These are phyloP conservation scores for Ganoderma lingzhi DNA, from an alignment of 1,284 basidiomycete species.

Conservation along the genomic window DNA sequence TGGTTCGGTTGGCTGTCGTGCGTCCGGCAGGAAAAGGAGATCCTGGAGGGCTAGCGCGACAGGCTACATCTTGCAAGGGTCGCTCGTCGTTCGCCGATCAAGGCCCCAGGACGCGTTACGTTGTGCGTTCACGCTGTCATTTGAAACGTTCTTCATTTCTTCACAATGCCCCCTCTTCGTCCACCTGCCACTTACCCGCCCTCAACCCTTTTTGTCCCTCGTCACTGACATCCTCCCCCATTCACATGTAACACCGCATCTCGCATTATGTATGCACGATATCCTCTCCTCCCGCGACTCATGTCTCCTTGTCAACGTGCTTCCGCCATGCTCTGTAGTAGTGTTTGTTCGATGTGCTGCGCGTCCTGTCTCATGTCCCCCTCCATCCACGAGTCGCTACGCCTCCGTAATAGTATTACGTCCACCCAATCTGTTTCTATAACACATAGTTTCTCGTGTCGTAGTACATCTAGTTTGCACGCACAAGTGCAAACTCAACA, in stretches of 20 bases:
- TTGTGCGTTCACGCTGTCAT: constrained; percentile 2
- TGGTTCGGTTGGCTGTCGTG: constrained; percentile 91
- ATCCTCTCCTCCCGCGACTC: constrained; percentile 9
- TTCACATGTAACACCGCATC: not conserved
- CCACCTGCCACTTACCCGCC: constrained; percentile 1
- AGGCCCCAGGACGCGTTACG: not conserved
- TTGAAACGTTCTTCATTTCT: constrained; percentile 7
- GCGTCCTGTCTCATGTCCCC: constrained; percentile 8
- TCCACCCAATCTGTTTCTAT: constrained; percentile 13
- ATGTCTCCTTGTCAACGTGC: constrained; percentile 17
- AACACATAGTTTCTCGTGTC: constrained; percentile 8
- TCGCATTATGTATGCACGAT: constrained; percentile 15
- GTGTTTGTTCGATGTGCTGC: constrained; percentile 27
- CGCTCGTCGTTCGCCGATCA: constrained; percentile 5
- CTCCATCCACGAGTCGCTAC: constrained; percentile 10
- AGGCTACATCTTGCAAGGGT: not conserved
- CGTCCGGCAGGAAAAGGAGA: constrained; percentile 55
- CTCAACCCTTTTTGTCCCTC: not conserved
- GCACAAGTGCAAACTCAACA: not conserved
- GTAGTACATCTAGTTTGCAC: not conserved
- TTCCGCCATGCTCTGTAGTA: constrained; percentile 30
- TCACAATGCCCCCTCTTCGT: constrained; percentile 4
- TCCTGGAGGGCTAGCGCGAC: constrained; percentile 32
- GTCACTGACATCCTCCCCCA: not conserved
- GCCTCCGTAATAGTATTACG: constrained; percentile 16